Conservation (phyloP, 768 basidiomycete species). For the Suillus sp. region DNA sequence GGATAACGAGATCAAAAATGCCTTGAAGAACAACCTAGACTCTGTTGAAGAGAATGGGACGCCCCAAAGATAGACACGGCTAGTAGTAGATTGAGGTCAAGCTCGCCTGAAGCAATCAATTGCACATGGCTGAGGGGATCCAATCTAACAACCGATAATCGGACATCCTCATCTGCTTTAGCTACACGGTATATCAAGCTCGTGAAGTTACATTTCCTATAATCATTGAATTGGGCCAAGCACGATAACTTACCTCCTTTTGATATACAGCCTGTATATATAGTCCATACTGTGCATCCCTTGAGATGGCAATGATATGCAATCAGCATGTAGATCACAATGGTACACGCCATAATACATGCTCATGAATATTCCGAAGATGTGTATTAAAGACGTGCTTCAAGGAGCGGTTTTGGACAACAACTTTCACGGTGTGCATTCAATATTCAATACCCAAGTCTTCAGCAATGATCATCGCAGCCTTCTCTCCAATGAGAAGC, state of each 20-base stretch:
- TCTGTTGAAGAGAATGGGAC: too few relatives aligned
- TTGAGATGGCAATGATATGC: background rate
- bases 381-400: background rate
- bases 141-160: background rate
- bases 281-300: background rate
- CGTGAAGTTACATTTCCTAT: too few relatives aligned
- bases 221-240: background rate
- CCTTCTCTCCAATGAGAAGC: constrained; percentile 59
- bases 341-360: background rate
- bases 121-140: too few relatives aligned
- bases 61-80: too few relatives aligned
- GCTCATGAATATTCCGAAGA: background rate
- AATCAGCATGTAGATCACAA: background rate
- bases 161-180: too few relatives aligned
- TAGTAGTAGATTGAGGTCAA: background rate
- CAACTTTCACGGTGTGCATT: background rate
- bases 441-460: constrained; percentile 43
- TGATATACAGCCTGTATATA: background rate
- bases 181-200: too few relatives aligned
- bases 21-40: background rate
- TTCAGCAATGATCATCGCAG: constrained; percentile 58
- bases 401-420: background rate
- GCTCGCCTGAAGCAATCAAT: background rate
- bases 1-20: background rate
- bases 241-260: background rate